A percentile compares a stretch with the other conserved stretches of the same genome.
Evolutionary conservation across 441 rosid species (phyloP).

Genomic region (Pelargonium myrrhifolium): DNA sequence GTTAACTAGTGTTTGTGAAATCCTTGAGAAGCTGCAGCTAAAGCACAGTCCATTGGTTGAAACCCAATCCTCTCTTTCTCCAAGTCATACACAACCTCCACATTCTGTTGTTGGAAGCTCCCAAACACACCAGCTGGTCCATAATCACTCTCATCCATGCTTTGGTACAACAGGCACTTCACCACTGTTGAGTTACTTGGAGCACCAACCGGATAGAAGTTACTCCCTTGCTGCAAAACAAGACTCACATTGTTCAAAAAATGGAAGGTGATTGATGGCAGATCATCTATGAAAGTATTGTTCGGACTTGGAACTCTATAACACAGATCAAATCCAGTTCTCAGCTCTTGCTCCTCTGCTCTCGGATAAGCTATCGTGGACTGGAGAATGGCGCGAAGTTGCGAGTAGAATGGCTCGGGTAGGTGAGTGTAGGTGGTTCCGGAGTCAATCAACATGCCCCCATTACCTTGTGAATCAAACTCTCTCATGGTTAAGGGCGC

Average conservation of each 20-base stretch:
- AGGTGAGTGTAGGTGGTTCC: conserved; percentile 82
- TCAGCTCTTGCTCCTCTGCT: conserved; percentile 42
- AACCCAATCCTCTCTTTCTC: conserved; percentile 67
- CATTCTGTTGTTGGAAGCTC: conserved; percentile 78
- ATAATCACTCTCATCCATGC: conserved; percentile 57
- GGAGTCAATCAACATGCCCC: conserved; percentile 74
- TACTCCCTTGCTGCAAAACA: conserved; percentile 49
- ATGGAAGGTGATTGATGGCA: conserved; percentile 59
- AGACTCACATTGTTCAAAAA: conserved; percentile 66
- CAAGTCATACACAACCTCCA: conserved; percentile 72
- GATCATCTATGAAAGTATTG: conserved; percentile 24
- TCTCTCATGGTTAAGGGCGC: conserved; percentile 50
- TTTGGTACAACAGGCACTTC: conserved; percentile 58
- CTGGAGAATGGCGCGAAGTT: conserved; percentile 42
- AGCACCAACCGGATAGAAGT: conserved; percentile 65
- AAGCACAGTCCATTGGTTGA: conserved; percentile 66
- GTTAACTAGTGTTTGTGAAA: conserved; percentile 28
- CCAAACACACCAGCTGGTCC: conserved; percentile 80
- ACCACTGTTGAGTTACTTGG: conserved; percentile 57
- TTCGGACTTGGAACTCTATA: conserved; percentile 57
- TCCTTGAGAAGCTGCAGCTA: conserved; percentile 41
- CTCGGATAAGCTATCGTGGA: conserved; percentile 47
- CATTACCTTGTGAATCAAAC: conserved; percentile 65
- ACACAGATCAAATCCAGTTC: conserved; percentile 70
- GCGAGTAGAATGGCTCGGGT: conserved; percentile 57